Base-by-base conservation (phyloP, 495 filamentous ascomycete genomes). In the Aspergillus homomorphus region DNA sequence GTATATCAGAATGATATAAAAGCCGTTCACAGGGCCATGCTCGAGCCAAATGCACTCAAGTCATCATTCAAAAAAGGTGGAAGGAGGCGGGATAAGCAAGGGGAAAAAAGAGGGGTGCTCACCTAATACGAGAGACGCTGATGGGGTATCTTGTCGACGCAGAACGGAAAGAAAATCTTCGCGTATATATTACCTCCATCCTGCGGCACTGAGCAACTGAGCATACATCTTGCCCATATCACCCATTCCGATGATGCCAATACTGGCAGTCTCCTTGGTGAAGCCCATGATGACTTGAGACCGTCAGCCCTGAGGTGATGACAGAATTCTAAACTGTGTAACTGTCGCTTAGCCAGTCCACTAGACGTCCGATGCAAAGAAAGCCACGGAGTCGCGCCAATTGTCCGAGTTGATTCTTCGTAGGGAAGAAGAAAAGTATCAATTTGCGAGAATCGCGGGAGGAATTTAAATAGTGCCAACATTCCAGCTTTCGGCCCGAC, bases 21-120 rank as follows among this genome's bases (percentile, higher is more conserved):
- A 63, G 65, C 43, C 33, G 56, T 66, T 64, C 59, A 57, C 65
- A 80, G 73, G 66, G 69, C 81, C 84, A 90, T 95, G 81, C 91
- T 97, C 91, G 90, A 97, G 92, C 92, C 92, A 97, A 97, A 97
- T 97, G 92, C 92, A 89, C 92, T 97, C 92, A 90, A 89, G 91
- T 97, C 92, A 97, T 96, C 92, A 93, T 92, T 69, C 65, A 67
- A 77, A n/a, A n/a, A n/a, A n/a, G n/a, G 28, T 66, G 62, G 62
- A 58, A 44, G 49, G 51, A 50, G 54, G 63, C 65, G 30, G 45
- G 54, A 48, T 55, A 53, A 62, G 46, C 65, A 26, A 57, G 52
- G 42, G 51, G 51, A 62, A 51, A 54, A 61, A 57, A 21, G 57
- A 61, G 16, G 24, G 23, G 22, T 53, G 58, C 71, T 75, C 70